These are phyloP conservation scores for Patellifolia procumbens DNA, from an alignment of 179 eudicot species.

Conservation along the genomic window DNA sequence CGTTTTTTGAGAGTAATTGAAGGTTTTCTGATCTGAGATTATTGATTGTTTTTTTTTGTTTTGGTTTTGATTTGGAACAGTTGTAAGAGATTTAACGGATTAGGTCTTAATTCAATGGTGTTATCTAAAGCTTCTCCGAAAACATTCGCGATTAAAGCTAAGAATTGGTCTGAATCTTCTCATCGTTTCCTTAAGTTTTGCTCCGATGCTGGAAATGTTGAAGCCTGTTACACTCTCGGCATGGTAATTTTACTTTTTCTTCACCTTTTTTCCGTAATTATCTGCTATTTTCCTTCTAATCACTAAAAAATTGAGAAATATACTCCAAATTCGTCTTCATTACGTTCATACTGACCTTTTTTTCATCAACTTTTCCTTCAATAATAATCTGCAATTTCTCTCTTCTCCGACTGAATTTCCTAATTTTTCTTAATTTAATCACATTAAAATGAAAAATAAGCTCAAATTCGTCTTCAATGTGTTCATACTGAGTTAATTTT, in stretches of 20 bases:
- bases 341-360: too few relatives aligned
- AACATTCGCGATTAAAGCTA: constrained; percentile 52
- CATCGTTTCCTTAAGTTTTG: constrained; percentile 66
- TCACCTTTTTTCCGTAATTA: too few relatives aligned
- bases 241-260: constrained; percentile 45
- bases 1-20: too few relatives aligned
- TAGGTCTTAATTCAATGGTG: constrained; percentile 55
- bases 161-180: constrained; percentile 67
- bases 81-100: constrained; percentile 65
- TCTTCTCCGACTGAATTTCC: too few relatives aligned
- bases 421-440: too few relatives aligned
- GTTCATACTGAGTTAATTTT: too few relatives aligned
- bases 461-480: too few relatives aligned
- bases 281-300: too few relatives aligned
- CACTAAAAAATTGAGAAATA: too few relatives aligned
- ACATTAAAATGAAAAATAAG: not conserved
- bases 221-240: constrained; percentile 79
- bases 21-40: not conserved
- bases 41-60: constrained; percentile 6
- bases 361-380: too few relatives aligned
- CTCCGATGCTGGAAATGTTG: constrained; percentile 63
- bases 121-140: constrained; percentile 59
- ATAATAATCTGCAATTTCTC: too few relatives aligned
- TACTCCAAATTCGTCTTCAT: too few relatives aligned
- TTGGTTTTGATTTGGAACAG: constrained; percentile 40